Evolutionary conservation across 208 protist genomes (phyloP).

Genomic region (Crithidia acanthocephali): DNA sequence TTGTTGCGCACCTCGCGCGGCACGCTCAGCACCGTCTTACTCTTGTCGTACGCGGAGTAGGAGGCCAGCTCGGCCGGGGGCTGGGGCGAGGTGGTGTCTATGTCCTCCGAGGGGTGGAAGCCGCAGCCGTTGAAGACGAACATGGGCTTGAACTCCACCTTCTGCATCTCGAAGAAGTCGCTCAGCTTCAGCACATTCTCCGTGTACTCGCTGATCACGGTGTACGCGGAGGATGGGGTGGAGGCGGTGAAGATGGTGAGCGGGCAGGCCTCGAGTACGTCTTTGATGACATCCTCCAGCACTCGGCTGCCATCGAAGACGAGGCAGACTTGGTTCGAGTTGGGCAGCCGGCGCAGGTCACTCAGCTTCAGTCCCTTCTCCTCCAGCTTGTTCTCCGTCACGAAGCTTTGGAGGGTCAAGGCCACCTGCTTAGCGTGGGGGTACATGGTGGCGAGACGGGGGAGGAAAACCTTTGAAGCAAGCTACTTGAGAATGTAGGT

Average conservation of each 20-base stretch:
- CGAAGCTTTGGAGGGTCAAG: constrained; percentile 57
- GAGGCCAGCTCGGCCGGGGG: constrained; percentile 25
- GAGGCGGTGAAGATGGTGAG: constrained; percentile 76
- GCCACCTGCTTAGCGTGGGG: constrained; percentile 34
- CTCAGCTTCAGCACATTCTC: constrained; percentile 34
- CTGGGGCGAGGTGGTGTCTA: constrained; percentile 29
- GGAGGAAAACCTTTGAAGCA: no score
- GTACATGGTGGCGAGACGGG: constrained; percentile 33
- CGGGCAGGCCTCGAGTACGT: constrained; percentile 54
- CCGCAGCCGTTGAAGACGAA: constrained; percentile 74
- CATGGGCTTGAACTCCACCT: constrained; percentile 46
- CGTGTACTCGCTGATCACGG: constrained; percentile 48
- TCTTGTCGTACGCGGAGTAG: constrained; percentile 28
- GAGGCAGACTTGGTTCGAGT: constrained; percentile 58
- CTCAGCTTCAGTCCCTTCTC: constrained; percentile 59
- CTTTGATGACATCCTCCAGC: constrained; percentile 70
- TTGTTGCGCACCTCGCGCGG: constrained; percentile 44
- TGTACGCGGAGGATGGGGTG: constrained; percentile 72
- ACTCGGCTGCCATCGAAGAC: constrained; percentile 85
- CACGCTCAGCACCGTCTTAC: constrained; percentile 21
- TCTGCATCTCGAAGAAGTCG: constrained; percentile 15
- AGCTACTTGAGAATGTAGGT: no score
- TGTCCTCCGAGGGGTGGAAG: constrained; percentile 36
- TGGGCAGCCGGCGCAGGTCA: constrained; percentile 51
- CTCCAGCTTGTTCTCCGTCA: constrained; percentile 68